Base-by-base conservation (phyloP, 768 basidiomycete genomes). In the Rhizopogon salebrosus region DNA sequence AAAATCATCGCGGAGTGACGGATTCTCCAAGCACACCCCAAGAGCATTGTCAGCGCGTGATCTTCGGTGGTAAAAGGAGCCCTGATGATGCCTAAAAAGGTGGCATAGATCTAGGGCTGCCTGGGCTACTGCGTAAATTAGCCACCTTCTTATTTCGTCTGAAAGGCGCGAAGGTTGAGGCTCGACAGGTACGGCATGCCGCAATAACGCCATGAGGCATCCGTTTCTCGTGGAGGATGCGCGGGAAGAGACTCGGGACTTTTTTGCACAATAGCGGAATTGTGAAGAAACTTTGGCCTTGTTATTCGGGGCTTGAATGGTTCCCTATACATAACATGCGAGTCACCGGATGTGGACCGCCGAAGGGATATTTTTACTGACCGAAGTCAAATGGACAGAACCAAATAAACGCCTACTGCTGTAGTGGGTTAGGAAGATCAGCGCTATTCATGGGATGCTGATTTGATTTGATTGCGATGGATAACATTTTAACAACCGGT, bases 381-480 rank as follows among this genome's bases (percentile, higher is more conserved):
- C 18, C 9, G 36, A 50, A 54, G 36, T 51, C 23, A 53, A 54
- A 26, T 48, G 37, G 18, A 38, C 41, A 20, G 31, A 34, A 36
- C 20, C n/a, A 2, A 13, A 51, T 27, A 29, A 29, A 23, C 53
- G 34, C 24, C 53, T 31, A 35, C 24, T 13, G 7, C 36, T 49
- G 16, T 49, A 18, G 50, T 37, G 13, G 35, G 34, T 27, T 49
- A 43, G 46, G 23, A 38, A 26, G 40, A 56, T 56, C 35, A 36
- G 34, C 38, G 36, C 41, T 24, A 52, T 53, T 36, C 51, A 49
- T 40, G 46, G 43, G 20, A 41, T 46, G 3, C 26, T 40, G 20
- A 57, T 52, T 53, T 60, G 53, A 52, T 59, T 43, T 58, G 54
- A 62, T 64, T 54, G 48, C 41, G 53, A 63, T 57, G 66, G 57